These are phyloP conservation scores for Orychophragmus violaceus DNA, from an alignment of 345 rosid species.

Conservation along the genomic window DNA sequence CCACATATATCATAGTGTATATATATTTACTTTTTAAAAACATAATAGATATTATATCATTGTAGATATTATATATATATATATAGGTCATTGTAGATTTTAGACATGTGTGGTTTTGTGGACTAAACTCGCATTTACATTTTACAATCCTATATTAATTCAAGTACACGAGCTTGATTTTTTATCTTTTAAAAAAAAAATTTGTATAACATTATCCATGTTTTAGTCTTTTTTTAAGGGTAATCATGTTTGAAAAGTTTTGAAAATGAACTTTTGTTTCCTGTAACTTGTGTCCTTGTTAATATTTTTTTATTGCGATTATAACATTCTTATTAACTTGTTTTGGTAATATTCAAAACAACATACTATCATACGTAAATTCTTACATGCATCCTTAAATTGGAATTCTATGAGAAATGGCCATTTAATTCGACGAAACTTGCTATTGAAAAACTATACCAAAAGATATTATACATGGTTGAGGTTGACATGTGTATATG, in stretches of 20 bases:
- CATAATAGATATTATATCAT: neutral
- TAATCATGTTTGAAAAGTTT: neutral
- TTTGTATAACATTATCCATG: neutral
- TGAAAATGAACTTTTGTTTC: neutral
- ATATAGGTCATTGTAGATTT: conserved; percentile 4
- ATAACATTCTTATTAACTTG: neutral
- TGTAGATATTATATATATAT: conserved; percentile 11
- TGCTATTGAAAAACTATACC: too few species aligned
- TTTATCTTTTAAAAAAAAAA: neutral
- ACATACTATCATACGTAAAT: too few species aligned
- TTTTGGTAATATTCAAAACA: neutral
- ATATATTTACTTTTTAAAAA: neutral
- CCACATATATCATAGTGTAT: too few species aligned
- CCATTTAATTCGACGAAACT: too few species aligned
- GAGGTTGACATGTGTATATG: too few species aligned
- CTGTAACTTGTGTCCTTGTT: neutral
- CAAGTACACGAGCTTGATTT: neutral
- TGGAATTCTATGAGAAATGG: too few species aligned
- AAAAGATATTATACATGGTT: too few species aligned
- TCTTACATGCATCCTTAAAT: neutral
- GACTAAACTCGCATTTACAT: neutral
- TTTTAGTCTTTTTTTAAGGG: neutral
- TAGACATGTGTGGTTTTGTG: neutral
- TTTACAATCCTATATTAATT: neutral
- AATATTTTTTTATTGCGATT: neutral